phyloP scores from a whole-genome alignment of 306 rosid genomes.

The Potentilla sterilis region DNA sequence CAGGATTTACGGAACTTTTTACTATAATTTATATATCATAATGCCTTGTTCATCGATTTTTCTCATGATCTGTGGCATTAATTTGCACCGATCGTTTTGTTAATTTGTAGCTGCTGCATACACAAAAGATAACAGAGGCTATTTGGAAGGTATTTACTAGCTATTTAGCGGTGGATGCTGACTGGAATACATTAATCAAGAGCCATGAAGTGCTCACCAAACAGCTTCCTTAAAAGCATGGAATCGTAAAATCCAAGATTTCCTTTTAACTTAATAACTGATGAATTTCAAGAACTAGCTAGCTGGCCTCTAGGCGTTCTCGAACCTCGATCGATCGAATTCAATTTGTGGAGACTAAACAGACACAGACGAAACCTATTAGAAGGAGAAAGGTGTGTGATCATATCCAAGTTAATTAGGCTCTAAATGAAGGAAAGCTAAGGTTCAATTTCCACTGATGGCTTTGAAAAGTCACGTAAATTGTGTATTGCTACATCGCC shows the following conservation, averaged over 20 bases:
- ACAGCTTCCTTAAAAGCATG: constrained; percentile 27
- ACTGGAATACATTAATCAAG: constrained; percentile 5
- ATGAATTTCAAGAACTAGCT: constrained; percentile 4
- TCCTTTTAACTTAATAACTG: neutral
- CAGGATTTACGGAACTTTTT: neutral
- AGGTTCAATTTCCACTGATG: neutral
- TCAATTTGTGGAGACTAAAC: neutral
- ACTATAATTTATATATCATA: neutral
- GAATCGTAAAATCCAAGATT: neutral
- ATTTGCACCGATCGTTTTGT: neutral
- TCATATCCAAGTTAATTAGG: neutral
- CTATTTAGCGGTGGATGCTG: constrained; percentile 6
- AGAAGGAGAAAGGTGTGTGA: neutral
- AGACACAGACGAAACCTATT: neutral
- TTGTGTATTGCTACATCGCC: neutral
- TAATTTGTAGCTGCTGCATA: neutral
- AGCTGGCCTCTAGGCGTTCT: constrained; percentile 1
- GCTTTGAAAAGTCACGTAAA: neutral
- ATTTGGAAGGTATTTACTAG: neutral
- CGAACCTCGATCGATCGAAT: neutral
- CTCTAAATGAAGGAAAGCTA: neutral
- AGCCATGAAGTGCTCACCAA: constrained; percentile 8
- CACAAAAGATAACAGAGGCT: neutral
- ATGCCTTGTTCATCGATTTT: neutral
- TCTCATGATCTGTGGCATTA: neutral